Percentiles rank a stretch among this genome's conserved stretches.
Evolutionary conservation across 164 flowering plant species (phyloP).

Genomic region (Nymphaea colorata): DNA sequence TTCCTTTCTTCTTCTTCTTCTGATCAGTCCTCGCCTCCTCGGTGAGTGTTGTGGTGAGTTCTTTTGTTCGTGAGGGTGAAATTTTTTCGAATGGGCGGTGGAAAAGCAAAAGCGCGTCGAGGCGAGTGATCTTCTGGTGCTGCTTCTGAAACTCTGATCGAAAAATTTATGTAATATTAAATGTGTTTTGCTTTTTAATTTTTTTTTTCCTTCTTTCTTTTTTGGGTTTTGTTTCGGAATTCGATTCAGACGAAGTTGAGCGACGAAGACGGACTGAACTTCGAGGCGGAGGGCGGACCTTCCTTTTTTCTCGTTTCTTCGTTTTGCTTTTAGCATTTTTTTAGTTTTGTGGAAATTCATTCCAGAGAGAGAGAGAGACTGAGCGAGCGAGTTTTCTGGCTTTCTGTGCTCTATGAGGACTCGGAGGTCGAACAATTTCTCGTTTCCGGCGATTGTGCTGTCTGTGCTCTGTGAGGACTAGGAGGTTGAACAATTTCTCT

Average conservation of each 20-base stretch:
- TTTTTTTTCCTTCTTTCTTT: not conserved
- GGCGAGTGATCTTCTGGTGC: too few relatives aligned
- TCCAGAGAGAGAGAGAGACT: not conserved
- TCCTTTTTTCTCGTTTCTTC: not conserved
- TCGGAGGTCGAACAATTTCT: not conserved
- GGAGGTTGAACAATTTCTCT: not conserved
- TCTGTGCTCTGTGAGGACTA: not conserved
- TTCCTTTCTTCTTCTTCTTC: too few relatives aligned
- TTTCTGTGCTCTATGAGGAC: not conserved
- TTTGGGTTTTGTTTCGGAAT: not conserved
- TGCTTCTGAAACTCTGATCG: not conserved
- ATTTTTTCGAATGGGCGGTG: too few relatives aligned
- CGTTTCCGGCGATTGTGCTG: not conserved
- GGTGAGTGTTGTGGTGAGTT: not conserved
- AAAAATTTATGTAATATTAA: not conserved
- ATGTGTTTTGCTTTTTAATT: not conserved
- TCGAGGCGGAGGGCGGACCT: not conserved
- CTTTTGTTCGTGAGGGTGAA: not conserved
- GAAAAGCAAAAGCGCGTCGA: too few relatives aligned
- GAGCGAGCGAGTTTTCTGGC: not conserved
- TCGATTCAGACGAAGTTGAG: not conserved
- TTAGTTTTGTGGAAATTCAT: not conserved
- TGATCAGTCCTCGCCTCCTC: not conserved
- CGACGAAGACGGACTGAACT: not conserved
- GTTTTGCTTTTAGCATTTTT: not conserved